These are phyloP conservation scores for Peltaster fructicola DNA, from an alignment of 2,329 filamentous ascomycete species.

Conservation along the genomic window DNA sequence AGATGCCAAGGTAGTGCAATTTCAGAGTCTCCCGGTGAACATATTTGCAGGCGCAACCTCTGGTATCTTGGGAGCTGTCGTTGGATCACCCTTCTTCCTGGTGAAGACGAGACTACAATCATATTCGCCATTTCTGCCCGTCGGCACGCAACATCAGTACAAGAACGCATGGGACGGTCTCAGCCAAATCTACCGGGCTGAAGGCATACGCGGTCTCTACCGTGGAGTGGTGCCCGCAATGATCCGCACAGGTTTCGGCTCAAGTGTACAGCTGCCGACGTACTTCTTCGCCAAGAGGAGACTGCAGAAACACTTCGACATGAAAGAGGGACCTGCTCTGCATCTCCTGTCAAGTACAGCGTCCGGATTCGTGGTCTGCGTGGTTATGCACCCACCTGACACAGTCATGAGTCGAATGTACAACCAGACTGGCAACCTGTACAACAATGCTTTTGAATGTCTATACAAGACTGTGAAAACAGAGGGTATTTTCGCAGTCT, in stretches of 20 bases:
- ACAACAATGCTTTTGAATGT: conserved; percentile 83
- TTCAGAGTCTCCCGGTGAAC: conserved; percentile 78
- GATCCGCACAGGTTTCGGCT: conserved; percentile 90
- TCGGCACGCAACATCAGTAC: conserved; percentile 94
- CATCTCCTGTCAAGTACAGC: conserved; percentile 77
- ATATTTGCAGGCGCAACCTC: conserved; percentile 82
- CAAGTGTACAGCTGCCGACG: conserved; percentile 87
- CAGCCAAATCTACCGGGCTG: conserved; percentile 55
- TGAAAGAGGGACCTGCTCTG: conserved; percentile 78
- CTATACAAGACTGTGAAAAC: conserved; percentile 77
- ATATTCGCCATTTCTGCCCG: conserved; percentile 77
- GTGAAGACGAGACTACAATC: conserved; percentile 94
- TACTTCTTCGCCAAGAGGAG: conserved; percentile 95
- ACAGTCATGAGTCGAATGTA: conserved; percentile 98
- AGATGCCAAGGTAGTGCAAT: conserved; percentile 17
- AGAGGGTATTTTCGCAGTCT: conserved; percentile 80
- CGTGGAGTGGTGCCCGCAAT: conserved; percentile 83
- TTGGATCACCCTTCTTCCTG: conserved; percentile 90
- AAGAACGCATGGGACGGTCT: conserved; percentile 71
- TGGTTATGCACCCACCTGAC: conserved; percentile 96
- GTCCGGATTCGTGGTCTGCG: conserved; percentile 91
- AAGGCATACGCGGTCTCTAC: conserved; percentile 71
- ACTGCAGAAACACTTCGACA: conserved; percentile 62
- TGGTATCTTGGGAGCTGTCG: conserved; percentile 79
- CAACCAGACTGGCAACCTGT: conserved; percentile 97